A percentile compares a stretch with the other conserved stretches of the same genome.
Evolutionary conservation across 1,139 yeast genomes (phyloP).

Genomic region (Yamadazyma atlantica): DNA sequence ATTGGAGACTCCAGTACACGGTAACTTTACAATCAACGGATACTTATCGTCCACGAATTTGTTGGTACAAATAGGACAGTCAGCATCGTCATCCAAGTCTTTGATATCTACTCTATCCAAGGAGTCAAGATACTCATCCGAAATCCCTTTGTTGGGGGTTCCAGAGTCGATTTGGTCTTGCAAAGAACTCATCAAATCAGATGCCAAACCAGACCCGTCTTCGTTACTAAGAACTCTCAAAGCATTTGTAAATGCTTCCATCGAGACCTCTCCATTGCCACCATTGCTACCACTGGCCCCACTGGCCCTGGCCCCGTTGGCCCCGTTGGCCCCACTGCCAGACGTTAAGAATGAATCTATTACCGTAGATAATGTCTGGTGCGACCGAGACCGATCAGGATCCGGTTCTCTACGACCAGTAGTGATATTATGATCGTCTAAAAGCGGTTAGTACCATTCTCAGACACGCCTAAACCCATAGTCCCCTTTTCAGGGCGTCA

Average conservation of each 20-base stretch:
- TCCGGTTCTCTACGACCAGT: conserved; percentile 3
- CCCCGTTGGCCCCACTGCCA: too few species aligned
- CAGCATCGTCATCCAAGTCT: conserved; percentile 50
- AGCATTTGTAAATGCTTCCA: conserved; percentile 31
- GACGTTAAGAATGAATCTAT: conserved; percentile 33
- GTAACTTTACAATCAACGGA: conserved; percentile 78
- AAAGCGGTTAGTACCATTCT: conserved; percentile 19
- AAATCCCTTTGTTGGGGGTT: conserved; percentile 53
- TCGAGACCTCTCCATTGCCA: conserved; percentile 12
- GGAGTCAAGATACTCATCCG: conserved; percentile 69
- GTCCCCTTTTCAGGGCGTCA: too few species aligned
- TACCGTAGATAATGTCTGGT: conserved; percentile 35
- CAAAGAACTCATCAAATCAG: conserved; percentile 26
- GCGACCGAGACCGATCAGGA: conserved; percentile 21
- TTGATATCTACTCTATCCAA: conserved; percentile 66
- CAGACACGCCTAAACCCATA: too few species aligned
- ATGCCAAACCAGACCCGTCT: conserved; percentile 33
- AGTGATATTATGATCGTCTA: conserved; percentile 36
- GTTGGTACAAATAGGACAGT: conserved; percentile 84
- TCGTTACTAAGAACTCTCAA: conserved; percentile 30
- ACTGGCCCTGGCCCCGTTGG: neutral
- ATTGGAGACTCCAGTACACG: conserved; percentile 50
- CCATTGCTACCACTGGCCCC: too few species aligned
- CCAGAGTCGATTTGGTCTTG: conserved; percentile 11
- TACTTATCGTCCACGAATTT: conserved; percentile 69